These are phyloP conservation scores for Biscogniauxia mediterranea DNA, from an alignment of 2,329 filamentous ascomycete species.

Conservation along the genomic window DNA sequence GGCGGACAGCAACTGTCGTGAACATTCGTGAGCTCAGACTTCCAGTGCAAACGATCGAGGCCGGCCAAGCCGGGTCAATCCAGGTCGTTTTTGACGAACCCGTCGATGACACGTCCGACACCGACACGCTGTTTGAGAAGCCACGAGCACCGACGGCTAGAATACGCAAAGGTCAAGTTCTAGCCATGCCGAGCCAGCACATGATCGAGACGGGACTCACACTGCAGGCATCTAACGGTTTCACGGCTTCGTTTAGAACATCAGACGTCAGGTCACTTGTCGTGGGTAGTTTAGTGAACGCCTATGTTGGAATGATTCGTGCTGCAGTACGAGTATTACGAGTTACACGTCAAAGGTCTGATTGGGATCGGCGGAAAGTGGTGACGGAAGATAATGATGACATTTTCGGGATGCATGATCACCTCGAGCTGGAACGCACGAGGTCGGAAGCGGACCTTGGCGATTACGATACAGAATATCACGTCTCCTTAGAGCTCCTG, in stretches of 20 bases:
- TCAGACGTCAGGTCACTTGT: conserved; percentile 61
- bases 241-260: conserved; percentile 69
- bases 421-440: conserved; percentile 37
- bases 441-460: conserved; percentile 25
- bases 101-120: conserved; percentile 33
- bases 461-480: conserved; percentile 37
- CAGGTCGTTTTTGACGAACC: conserved; percentile 64
- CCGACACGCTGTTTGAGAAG: conserved; percentile 27
- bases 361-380: conserved; percentile 25
- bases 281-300: conserved; percentile 69
- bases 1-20: conserved; percentile 76
- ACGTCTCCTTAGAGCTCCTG: conserved; percentile 67
- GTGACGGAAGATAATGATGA: conserved; percentile 47
- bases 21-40: conserved; percentile 87
- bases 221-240: conserved; percentile 64
- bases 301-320: conserved; percentile 85
- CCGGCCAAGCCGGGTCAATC: conserved; percentile 86
- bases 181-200: conserved; percentile 61
- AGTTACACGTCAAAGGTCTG: conserved; percentile 38
- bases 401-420: conserved; percentile 57
- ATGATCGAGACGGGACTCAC: conserved; percentile 56
- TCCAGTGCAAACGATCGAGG: conserved; percentile 71
- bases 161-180: conserved; percentile 78
- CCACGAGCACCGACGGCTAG: conserved; percentile 37
- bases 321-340: conserved; percentile 73